Evolutionary conservation across 2,329 filamentous ascomycete species (phyloP).

Genomic region (Thielaviopsis cerberus): DNA sequence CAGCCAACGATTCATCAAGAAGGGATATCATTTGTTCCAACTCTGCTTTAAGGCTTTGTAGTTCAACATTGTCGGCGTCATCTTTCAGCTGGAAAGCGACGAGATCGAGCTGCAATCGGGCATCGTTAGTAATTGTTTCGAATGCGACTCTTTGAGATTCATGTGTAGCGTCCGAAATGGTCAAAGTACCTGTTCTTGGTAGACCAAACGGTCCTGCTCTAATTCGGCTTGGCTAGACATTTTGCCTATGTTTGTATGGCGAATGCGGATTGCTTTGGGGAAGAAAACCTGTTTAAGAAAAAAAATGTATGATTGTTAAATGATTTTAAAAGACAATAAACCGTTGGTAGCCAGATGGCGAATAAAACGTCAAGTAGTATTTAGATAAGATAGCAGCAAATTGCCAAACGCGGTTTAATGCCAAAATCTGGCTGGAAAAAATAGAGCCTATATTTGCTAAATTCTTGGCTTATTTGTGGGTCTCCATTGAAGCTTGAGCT

Average conservation of each 20-base stretch:
- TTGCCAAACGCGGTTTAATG: not conserved
- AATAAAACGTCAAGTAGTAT: not conserved
- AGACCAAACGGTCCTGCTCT: constrained; percentile 34
- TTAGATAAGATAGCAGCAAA: not conserved
- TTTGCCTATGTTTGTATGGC: not conserved
- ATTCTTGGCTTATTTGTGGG: not conserved
- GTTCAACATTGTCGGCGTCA: constrained; percentile 63
- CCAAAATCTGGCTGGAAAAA: not conserved
- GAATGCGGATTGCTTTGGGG: not conserved
- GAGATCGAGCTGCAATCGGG: constrained; percentile 46
- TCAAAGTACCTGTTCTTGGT: constrained; percentile 35
- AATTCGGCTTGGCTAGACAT: constrained; percentile 18
- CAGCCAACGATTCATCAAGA: constrained; percentile 62
- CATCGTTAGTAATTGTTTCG: constrained; percentile 10
- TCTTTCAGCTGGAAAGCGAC: constrained; percentile 58
- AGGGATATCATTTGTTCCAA: constrained; percentile 65
- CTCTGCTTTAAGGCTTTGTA: constrained; percentile 59
- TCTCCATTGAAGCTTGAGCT: not conserved
- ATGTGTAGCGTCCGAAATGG: not conserved
- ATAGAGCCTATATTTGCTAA: not conserved
- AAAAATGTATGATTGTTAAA: not conserved
- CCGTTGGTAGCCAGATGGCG: not conserved
- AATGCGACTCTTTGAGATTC: not conserved
- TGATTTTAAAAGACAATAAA: not conserved
- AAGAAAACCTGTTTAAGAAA: not conserved